Conservation (phyloP, 345 rosid species). For the Citrus mangshanensis region DNA sequence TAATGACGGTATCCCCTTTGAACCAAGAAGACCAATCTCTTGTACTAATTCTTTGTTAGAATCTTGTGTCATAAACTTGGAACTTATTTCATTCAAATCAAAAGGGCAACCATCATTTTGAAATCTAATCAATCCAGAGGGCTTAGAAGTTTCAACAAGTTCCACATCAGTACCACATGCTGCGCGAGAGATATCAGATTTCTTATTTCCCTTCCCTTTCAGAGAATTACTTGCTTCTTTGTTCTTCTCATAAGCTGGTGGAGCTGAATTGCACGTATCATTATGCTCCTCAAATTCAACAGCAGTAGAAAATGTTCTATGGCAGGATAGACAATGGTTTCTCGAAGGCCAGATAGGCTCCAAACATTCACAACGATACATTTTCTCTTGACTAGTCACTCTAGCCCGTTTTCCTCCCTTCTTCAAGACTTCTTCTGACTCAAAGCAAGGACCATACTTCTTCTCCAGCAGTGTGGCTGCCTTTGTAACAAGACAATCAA, state of each 20-base stretch:
- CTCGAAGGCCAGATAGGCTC: slow-evolving; percentile 80
- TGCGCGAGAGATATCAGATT: slow-evolving; percentile 23
- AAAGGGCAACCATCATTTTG: slow-evolving; percentile 66
- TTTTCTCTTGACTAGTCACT: slow-evolving; percentile 45
- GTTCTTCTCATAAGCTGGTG: slow-evolving; percentile 39
- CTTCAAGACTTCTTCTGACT: slow-evolving; percentile 42
- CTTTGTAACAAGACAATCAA: slow-evolving; percentile 51
- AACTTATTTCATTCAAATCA: slow-evolving; percentile 62
- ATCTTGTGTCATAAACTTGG: slow-evolving; percentile 75
- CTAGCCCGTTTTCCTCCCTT: slow-evolving; percentile 52
- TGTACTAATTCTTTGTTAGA: slow-evolving; percentile 78
- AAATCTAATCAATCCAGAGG: slow-evolving; percentile 54
- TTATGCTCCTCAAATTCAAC: slow-evolving; percentile 58
- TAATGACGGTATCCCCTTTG: slow-evolving; percentile 68
- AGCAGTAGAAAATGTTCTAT: slow-evolving; percentile 55
- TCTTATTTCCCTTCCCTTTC: slow-evolving; percentile 44
- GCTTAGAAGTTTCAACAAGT: slow-evolving; percentile 34
- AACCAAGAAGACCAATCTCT: slow-evolving; percentile 84
- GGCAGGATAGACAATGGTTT: slow-evolving; percentile 81
- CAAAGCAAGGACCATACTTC: slow-evolving; percentile 58
- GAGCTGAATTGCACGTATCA: slow-evolving; percentile 48
- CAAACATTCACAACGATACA: slow-evolving; percentile 75
- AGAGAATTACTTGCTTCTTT: slow-evolving; percentile 38
- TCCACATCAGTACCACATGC: slow-evolving; percentile 34
- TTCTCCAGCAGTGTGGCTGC: slow-evolving; percentile 68